Evolutionary conservation across 2,329 filamentous ascomycete genomes (phyloP).

Genomic region (Calonectria hawksworthii): DNA sequence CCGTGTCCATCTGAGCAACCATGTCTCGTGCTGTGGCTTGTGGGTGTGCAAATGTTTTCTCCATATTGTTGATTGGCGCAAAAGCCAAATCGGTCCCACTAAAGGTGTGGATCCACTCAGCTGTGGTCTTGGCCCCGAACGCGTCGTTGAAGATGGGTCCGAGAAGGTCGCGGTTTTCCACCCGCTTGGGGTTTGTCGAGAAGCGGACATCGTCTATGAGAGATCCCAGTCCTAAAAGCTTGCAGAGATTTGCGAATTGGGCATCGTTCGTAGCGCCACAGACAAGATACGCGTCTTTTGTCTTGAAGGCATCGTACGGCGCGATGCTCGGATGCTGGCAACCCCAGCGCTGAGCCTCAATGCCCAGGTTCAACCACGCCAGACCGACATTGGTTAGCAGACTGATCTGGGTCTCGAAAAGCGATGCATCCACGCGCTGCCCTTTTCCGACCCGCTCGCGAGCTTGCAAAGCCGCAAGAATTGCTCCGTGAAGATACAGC

Average conservation of each 20-base stretch:
- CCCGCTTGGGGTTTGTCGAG: conserved; percentile 47
- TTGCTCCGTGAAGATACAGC: conserved; percentile 60
- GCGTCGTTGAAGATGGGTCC: conserved; percentile 51
- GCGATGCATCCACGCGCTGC: conserved; percentile 58
- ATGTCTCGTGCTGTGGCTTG: conserved; percentile 57
- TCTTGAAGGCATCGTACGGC: conserved; percentile 60
- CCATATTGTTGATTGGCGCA: conserved; percentile 60
- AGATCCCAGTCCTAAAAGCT: conserved; percentile 39
- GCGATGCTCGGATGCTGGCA: conserved; percentile 62
- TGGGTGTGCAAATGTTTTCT: conserved; percentile 59
- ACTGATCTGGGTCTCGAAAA: conserved; percentile 60
- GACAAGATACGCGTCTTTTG: conserved; percentile 49
- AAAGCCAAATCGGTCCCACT: conserved; percentile 60
- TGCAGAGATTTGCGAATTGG: conserved; percentile 50
- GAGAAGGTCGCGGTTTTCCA: conserved; percentile 55
- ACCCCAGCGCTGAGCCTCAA: conserved; percentile 59
- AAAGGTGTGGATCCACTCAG: conserved; percentile 56
- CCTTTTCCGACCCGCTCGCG: conserved; percentile 54
- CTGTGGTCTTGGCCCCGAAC: conserved; percentile 53
- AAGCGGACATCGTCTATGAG: conserved; percentile 48
- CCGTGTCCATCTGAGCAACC: conserved; percentile 43
- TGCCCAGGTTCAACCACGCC: conserved; percentile 53
- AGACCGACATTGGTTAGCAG: conserved; percentile 58
- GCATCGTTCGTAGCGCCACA: conserved; percentile 53
- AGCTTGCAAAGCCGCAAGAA: conserved; percentile 57